phyloP scores from a whole-genome alignment of 176 grass and related monocot genomes.

The Phoenix dactylifera region DNA sequence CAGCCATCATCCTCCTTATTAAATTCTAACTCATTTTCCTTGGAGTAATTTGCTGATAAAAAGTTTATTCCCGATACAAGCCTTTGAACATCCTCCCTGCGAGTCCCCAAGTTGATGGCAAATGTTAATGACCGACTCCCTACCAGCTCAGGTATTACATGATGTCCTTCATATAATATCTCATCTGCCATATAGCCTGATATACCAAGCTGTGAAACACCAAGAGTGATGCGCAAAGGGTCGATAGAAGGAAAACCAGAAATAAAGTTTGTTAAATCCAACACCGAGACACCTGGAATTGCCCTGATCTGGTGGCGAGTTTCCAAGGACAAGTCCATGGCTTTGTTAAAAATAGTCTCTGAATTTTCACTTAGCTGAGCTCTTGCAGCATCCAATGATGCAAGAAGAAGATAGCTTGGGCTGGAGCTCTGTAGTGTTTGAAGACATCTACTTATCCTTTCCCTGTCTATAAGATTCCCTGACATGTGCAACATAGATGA shows the following conservation, averaged over 20 bases:
- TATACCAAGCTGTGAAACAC: constrained; percentile 31
- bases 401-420: constrained; percentile 76
- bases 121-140: constrained; percentile 52
- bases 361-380: constrained; percentile 46
- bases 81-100: constrained; percentile 38
- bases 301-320: constrained; percentile 24
- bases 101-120: constrained; percentile 73
- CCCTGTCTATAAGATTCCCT: constrained; percentile 45
- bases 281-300: constrained; percentile 54
- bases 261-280: constrained; percentile 44
- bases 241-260: constrained; percentile 65
- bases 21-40: constrained; percentile 12
- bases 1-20: not conserved
- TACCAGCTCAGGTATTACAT: constrained; percentile 60
- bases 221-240: constrained; percentile 58
- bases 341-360: constrained; percentile 35
- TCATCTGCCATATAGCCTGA: constrained; percentile 56
- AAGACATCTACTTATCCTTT: constrained; percentile 61
- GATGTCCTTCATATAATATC: constrained; percentile 35
- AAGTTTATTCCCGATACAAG: constrained; percentile 39
- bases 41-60: constrained; percentile 45
- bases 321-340: constrained; percentile 39
- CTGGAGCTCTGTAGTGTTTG: constrained; percentile 80
- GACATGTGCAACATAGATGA: constrained; percentile 80
- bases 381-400: constrained; percentile 83